Evolutionary conservation across 805 yeast genomes (phyloP), one percentile per base, ranked within the genome.

Genomic region (Clavispora asparagi): DNA sequence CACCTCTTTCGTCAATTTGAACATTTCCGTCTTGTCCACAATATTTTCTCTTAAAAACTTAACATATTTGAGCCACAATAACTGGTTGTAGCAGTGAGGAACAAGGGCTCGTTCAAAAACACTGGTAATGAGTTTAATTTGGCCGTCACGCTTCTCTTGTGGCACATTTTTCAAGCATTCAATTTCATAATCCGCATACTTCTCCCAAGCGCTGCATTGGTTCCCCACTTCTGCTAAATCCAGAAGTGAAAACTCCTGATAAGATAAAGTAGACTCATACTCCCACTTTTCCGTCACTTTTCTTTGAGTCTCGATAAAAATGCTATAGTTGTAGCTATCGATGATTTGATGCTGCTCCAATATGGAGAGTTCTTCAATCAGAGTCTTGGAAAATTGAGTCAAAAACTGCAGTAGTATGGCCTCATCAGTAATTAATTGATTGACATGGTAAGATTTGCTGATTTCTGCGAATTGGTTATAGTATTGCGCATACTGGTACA

Each of bases 401-500:
- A 64, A 49, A 39, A 63, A 57, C 6, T 51, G 56, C 4, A 53
- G 41, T 9, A 65, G 49, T 4, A 42, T 46, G 3, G 40, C 51
- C 41, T 42, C 50, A 2, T 49, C 53, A 40, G 63, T 26, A 6
- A 72, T 51, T 7, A 54, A 42, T n/a, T 65, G 63, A 2, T 55
- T 48, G 2, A 74, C 46, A 7, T 54, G 56, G 58, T 67, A 66
- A 28, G 63, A 58, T 42, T 70, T 66, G 49, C 60, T 58, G 49
- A 70, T 51, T 51, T 70, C 69, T 49, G 68, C 56, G 58, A 80
- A 64, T 57, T 72, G 59, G 68, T 70, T 81, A 57, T 79, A 86
- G 61, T 84, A 92, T 52, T 78, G 81, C 0, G 97, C 84, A 61
- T 89, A 91, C 57, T 90, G 95, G 63, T 92, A 92, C 39, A 92